phyloP scores from a whole-genome alignment of 345 rosid genomes.

The Kandelia obovata region DNA sequence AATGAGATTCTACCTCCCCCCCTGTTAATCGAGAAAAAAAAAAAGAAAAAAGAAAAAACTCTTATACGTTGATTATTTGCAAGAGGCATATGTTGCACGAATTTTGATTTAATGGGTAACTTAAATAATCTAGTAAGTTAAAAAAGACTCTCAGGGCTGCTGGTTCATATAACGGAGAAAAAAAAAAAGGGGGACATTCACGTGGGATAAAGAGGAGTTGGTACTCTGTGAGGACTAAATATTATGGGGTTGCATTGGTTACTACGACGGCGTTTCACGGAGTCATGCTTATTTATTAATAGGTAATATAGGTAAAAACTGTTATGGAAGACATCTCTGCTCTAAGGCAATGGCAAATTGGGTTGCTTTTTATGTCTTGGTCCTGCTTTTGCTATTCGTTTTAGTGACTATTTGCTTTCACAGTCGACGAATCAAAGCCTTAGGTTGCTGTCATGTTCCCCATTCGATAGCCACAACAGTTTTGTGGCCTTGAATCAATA shows the following conservation, averaged over 20 bases:
- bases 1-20: background rate
- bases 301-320: background rate
- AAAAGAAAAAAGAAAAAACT: background rate
- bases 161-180: background rate
- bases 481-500: background rate
- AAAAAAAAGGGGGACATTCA: slow-evolving; percentile 16
- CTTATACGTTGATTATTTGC: background rate
- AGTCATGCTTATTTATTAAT: background rate
- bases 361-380: slow-evolving; percentile 2
- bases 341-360: slow-evolving; percentile 11
- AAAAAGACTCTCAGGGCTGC: background rate
- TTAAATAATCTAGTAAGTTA: too few species aligned
- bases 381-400: background rate
- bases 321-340: slow-evolving; percentile 6
- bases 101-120: too few species aligned
- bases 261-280: slow-evolving; percentile 11
- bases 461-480: slow-evolving; percentile 19
- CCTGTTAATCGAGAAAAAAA: background rate
- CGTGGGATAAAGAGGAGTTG: slow-evolving; percentile 8
- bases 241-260: slow-evolving; percentile 1
- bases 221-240: too few species aligned
- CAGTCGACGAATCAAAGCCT: slow-evolving; percentile 13
- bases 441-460: slow-evolving; percentile 20
- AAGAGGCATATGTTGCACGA: too few species aligned
- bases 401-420: background rate